Conservation (phyloP, 2,329 filamentous ascomycete species). For the Arachnopeziza araneosa region DNA sequence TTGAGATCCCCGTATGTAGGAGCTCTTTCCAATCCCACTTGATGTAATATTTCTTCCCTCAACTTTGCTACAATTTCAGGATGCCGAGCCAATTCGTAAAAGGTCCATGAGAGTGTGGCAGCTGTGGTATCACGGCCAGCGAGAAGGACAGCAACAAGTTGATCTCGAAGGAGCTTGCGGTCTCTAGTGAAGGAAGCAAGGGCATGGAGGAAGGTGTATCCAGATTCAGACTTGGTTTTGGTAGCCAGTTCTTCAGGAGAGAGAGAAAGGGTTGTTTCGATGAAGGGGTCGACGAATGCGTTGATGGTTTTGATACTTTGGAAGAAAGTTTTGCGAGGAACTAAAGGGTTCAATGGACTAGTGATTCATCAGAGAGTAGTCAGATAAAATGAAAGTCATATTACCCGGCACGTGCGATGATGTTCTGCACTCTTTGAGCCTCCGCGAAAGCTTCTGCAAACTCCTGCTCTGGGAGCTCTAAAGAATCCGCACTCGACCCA, state of each 20-base stretch:
- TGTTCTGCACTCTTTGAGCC: constrained; percentile 68
- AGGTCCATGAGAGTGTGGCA: constrained; percentile 69
- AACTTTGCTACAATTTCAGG: constrained; percentile 63
- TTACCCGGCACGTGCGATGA: constrained; percentile 58
- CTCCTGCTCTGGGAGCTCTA: constrained; percentile 48
- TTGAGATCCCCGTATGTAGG: constrained; percentile 79
- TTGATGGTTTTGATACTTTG: constrained; percentile 63
- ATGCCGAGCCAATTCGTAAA: constrained; percentile 75
- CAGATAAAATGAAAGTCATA: constrained; percentile 14
- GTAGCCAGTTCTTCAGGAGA: constrained; percentile 65
- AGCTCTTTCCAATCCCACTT: constrained; percentile 55
- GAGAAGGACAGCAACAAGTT: constrained; percentile 75
- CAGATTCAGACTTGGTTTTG: constrained; percentile 64
- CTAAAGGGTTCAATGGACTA: constrained; percentile 53
- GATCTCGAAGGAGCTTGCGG: constrained; percentile 69
- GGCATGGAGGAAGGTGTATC: constrained; percentile 82
- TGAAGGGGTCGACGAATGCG: constrained; percentile 70
- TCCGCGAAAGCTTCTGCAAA: constrained; percentile 81
- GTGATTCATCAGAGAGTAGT: constrained; percentile 3
- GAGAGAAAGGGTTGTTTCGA: constrained; percentile 66
- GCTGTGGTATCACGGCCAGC: constrained; percentile 88
- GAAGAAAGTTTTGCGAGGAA: constrained; percentile 63
- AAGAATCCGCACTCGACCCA: constrained; percentile 63
- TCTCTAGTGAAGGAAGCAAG: constrained; percentile 75
- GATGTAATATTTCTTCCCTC: constrained; percentile 63